These are phyloP conservation scores for Dujonia santamariae DNA, from an alignment of 1,139 yeast species.

Conservation along the genomic window DNA sequence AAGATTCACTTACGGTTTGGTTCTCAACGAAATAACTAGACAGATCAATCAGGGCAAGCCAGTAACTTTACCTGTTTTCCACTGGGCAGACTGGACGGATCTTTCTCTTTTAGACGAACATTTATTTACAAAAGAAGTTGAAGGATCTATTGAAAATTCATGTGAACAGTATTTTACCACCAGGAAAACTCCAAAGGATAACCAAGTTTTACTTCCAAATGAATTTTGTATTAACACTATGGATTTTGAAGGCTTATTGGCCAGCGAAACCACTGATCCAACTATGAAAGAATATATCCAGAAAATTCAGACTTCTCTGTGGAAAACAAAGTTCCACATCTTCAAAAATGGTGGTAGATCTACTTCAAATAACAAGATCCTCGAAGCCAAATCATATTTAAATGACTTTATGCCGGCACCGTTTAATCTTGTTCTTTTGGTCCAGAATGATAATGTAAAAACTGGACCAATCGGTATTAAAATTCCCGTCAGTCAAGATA, in stretches of 20 bases:
- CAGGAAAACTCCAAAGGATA: constrained; percentile 17
- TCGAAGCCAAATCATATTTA: constrained; percentile 38
- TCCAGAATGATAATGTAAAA: constrained; percentile 16
- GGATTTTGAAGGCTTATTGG: constrained; percentile 14
- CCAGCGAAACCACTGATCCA: constrained; percentile 6
- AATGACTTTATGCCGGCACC: constrained; percentile 48
- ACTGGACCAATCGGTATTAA: constrained; percentile 12
- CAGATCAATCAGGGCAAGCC: constrained; percentile 4
- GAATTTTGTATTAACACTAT: constrained; percentile 29
- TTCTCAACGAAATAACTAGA: constrained; percentile 19
- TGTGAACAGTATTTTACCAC: constrained; percentile 23
- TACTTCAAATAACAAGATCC: constrained; percentile 20
- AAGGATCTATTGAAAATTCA: constrained; percentile 11
- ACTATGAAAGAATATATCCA: constrained; percentile 9
- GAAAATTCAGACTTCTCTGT: constrained; percentile 8
- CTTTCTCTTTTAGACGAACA: constrained; percentile 22
- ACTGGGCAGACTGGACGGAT: constrained; percentile 38
- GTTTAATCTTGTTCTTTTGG: constrained; percentile 28
- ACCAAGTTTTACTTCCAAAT: constrained; percentile 17
- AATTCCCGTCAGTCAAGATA: constrained; percentile 16
- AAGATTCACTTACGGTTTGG: constrained; percentile 26
- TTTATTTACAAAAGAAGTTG: constrained; percentile 12
- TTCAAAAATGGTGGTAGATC: constrained; percentile 31
- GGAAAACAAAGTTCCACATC: constrained; percentile 36
- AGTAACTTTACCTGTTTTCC: constrained; percentile 23